Evolutionary conservation across 805 yeast genomes (phyloP), one percentile per base, ranked within the genome.

Genomic region (Ogataea thermomethanolica): DNA sequence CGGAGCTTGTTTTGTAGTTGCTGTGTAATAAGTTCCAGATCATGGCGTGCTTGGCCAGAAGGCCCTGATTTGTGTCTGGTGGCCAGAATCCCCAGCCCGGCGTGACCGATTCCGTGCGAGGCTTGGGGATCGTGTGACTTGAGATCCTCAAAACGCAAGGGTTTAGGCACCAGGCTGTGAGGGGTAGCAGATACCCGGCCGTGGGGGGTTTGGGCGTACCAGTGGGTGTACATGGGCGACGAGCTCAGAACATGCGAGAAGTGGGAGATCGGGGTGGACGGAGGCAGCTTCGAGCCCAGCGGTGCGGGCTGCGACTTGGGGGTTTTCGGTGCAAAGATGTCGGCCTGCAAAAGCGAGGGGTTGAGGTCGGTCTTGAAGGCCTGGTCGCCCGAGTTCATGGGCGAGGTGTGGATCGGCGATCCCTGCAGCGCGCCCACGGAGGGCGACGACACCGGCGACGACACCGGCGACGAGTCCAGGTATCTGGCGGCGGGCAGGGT

Each of bases 191-290:
- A 8, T 3, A 39, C 29, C 30, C 37, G 44, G 30, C 43, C 44
- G 38, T 51, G 53, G 11, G 61, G 59, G 7, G 61, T 55, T 37
- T 54, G 59, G 7, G 55, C 41, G 38, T 59, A 59, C 57, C 62
- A 58, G 35, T 55, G 58, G 1, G 55, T 56, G 42, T 59, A 61
- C 58, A 61, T 56, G 8, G 66, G 66, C 11, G 65, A 60, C 12
- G 66, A 61, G 37, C 58, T 59, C 26, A 61, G 44, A n/a, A 61
- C 54, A 17, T 48, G 52, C 11, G 62, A 57, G 31, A 61, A 61
- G 31, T 61, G 62, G 12, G 64, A 55, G 4, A 54, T 50, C 6
- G 63, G 61, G 3, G 64, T 58, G 10, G 59, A 40, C 1, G 63
- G 39, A 10, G 38, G 37, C n/a, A 29, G 6, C 28, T 14, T 31